Evolutionary conservation across 768 basidiomycete species (phyloP), one percentile per base, ranked within the genome.

Genomic region (Pleurotus platypus): DNA sequence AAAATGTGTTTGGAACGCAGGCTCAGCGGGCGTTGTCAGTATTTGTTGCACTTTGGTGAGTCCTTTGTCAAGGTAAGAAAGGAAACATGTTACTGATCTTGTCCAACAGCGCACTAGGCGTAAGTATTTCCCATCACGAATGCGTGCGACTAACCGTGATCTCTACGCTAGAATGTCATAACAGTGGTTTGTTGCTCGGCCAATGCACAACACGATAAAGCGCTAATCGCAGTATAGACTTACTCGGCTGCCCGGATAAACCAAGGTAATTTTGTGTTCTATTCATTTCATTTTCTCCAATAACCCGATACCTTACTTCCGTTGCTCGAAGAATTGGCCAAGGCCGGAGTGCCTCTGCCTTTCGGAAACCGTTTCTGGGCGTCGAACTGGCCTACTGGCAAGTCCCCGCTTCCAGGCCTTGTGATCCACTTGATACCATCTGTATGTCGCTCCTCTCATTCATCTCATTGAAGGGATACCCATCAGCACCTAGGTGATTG

Each of bases 331-430:
- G 83, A 85, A 53, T 76, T 85, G 4, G 83, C 83, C 4, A 85
- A 85, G 58, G 83, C 83, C 63, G 83, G 83, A 1, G 70, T 85
- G n/a, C 83, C 82, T 9, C 72, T 85, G 0, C 82, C 83, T 0
- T 83, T 83, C 53, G 81, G 81, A 2, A 84, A 80, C 60, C 74
- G 66, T 22, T 81, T 85, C 61, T 83, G 82, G 83, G 83, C 83
- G 1, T 81, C 80, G 0, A 85, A 84, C 62, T 83, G 81, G 82
- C 82, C 82, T 1, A 80, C 78, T 1, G 80, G 82, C 6, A 78
- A 78, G 59, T 79, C 83, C 0, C 83, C 83, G 0, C 63, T 84
- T 22, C 81, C 82, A 0, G 83, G 81, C 0, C 72, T 84, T 2
- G 76, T 84, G 48, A 72, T 85, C 4, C 80, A 84, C 50, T 61